phyloP scores from a whole-genome alignment of 257 asterid genomes.

The Echites panduratus region DNA sequence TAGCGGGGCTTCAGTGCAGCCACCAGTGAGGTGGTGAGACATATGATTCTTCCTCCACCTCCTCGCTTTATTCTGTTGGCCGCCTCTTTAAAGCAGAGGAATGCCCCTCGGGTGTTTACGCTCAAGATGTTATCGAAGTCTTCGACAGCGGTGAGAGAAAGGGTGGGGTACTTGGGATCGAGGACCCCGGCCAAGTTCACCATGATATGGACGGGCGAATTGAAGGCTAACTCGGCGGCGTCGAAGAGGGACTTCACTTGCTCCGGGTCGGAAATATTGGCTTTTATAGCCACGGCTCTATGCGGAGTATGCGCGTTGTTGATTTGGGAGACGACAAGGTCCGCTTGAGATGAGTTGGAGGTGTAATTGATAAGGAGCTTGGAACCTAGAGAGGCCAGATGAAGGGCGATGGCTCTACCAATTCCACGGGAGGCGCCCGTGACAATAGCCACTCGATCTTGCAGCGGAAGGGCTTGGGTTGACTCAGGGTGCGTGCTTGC shows the following conservation, averaged over 20 bases:
- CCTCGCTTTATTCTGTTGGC: constrained; percentile 52
- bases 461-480: constrained; percentile 14
- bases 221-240: constrained; percentile 46
- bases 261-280: constrained; percentile 46
- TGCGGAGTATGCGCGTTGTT: constrained; percentile 5
- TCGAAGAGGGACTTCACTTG: constrained; percentile 61
- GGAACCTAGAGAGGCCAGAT: constrained; percentile 56
- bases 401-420: constrained; percentile 43
- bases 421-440: constrained; percentile 40
- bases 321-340: constrained; percentile 28
- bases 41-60: constrained; percentile 61
- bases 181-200: constrained; percentile 52
- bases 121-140: constrained; percentile 48
- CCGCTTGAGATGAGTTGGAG: constrained; percentile 34
- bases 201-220: constrained; percentile 41
- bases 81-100: constrained; percentile 50
- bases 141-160: constrained; percentile 38
- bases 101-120: constrained; percentile 60
- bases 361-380: constrained; percentile 49
- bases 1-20: constrained; percentile 45
- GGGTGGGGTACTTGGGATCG: constrained; percentile 42
- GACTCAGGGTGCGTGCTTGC: neutral
- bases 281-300: constrained; percentile 44
- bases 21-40: constrained; percentile 44
- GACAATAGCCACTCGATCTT: constrained; percentile 34